Evolutionary conservation across 2,329 filamentous ascomycete genomes (phyloP), one percentile per base, ranked within the genome.

Genomic region (Harringtonia lauricola): DNA sequence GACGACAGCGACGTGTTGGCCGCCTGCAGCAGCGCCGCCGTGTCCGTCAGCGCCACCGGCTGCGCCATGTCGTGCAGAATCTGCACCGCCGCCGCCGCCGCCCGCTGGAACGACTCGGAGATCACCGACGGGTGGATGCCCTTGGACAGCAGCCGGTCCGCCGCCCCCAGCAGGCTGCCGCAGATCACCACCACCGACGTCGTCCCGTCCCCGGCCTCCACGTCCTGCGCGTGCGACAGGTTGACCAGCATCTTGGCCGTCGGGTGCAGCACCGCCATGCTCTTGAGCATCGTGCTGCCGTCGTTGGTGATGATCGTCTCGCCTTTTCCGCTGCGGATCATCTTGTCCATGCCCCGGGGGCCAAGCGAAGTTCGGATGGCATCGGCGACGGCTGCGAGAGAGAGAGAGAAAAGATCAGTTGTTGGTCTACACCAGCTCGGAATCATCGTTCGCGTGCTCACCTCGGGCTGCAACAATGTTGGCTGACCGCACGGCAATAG

Each of bases 251-350:
- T 98, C 71, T 95, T 95, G 41, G 92, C 92, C 39, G 94, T 94
- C n/a, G 92, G 92, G 62, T 98, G 92, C 83, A 98, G 88, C 54
- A 98, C 92, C 52, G 86, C 85, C 92, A 98, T 96, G 72, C 90
- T 90, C 70, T 86, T 94, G 60, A 98, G 71, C 90, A 98, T 98
- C 46, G 92, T 98, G 71, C 94, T 94, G 64, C 92, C 92, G 67
- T 98, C 92, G 72, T 98, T 98, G 59, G 92, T 98, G 69, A 98
- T 98, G 64, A 96, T 92, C 46, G 89, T 95, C 66, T 94, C 86
- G 68, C 90, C 92, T 70, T 87, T 95, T 62, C 88, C 86, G 48
- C 84, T 94, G 72, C 94, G 85, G 57, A 98, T 96, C 89, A 95
- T 95, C 74, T 95, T 95, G 71, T 95, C 89, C 89, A 95, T 95